Base-by-base conservation (phyloP, 495 filamentous ascomycete species). In the Aspergillus homomorphus region DNA sequence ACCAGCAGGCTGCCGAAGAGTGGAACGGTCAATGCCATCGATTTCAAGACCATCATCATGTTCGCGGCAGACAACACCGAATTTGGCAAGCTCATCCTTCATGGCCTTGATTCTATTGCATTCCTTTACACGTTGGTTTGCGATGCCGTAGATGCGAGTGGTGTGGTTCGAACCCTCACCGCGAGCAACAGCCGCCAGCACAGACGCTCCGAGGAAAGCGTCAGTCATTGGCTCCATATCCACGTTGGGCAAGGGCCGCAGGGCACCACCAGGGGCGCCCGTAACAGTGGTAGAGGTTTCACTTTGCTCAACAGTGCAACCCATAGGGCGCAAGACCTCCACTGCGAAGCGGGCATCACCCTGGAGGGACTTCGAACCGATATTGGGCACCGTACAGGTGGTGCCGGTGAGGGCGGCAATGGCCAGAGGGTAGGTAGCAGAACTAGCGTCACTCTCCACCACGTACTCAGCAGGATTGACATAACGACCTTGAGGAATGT, bases 161-260 rank as follows among this genome's bases (percentile, higher is more conserved):
- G 89, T 90, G 46, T 77, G 76, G 53, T 73, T 77, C 33, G 67
- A 63, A 24, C 63, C 71, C 14, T 74, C 68, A 0, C 87, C 86
- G 15, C 81, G 86, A n/a, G 92, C 92, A 44, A 94, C 89, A 51
- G 94, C 94, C 16, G 92, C 95, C 52, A 99, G 85, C 28, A 96
- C 90, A 14, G 91, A 93, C 18, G 94, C 94, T 23, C 90, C 95
- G 26, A 99, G 78, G 82, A 99, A 99, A 53, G 94, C 94, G 77
- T 99, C 94, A 0, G 94, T 99, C 94, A 99, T 99, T 16, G 92
- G 89, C 67, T 97, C 94, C 94, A 99, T 99, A 66, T 99, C 92
- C 23, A 98, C 85, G 49, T 92, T 83, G 2, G 85, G 79, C 10
- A 91, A 72, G 0, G 86, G 81, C 60, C 85, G 86, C 44, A 99